Base-by-base conservation (phyloP, 306 rosid genomes). In the Geum urbanum region DNA sequence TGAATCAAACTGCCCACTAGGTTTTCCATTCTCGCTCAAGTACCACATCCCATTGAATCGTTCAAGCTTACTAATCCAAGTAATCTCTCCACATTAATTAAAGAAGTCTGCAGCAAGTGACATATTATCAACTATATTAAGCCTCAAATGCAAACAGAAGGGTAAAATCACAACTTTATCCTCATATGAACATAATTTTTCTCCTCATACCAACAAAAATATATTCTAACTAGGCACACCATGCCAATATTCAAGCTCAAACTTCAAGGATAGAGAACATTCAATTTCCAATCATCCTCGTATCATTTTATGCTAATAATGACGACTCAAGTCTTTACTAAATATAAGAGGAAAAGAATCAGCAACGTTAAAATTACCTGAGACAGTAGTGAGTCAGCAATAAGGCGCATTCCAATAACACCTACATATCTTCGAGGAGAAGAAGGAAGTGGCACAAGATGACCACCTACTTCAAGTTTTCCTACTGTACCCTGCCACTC, bases 41-140 rank as follows among this genome's bases (percentile, higher is more conserved):
- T 92, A 84, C 98, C 98, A 92, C 86, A 81, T 86, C 77, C 98
- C 98, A 66, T 90, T 92, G 75, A 86, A 92, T 13, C 94, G 98
- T 84, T 90, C 96, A 47, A 92, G 70, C 77, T 92, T 86, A 75
- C 97, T 92, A 51, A 88, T 85, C 97, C 97, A 92, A 85, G 96
- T 79, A 0, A 94, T 63, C 98, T 86, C 77, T 74, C 84, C 79
- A 92, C 91, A 76, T 76, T 79, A 77, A 88, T 86, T 90, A 79
- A n/a, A 69, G 56, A 8, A 72, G 86, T 67, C 98, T 92, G 87
- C 86, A 80, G 66, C 24, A 45, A 39, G 71, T 43, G 27, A 66
- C 78, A 68, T 79, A 70, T 69, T 32, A 69, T 70, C 72, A 76
- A 74, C 72, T 45, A 74, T 51, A 60, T 59, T 19, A 70, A 10